Conservation (phyloP, 2,329 filamentous ascomycete species). For the Spiromastix sp. region DNA sequence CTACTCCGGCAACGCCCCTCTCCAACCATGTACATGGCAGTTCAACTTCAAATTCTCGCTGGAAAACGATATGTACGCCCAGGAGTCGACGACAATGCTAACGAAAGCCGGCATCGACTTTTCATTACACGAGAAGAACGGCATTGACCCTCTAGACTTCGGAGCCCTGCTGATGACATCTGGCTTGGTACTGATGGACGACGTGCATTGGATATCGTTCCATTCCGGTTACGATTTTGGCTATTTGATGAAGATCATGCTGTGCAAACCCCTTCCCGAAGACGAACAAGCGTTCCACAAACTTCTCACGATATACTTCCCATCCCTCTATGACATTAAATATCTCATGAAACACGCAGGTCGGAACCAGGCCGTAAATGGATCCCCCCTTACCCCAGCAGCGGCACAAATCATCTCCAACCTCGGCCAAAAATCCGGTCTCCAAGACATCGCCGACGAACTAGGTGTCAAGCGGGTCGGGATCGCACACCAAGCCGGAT, state of each 20-base stretch:
- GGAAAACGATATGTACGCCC: constrained; percentile 94
- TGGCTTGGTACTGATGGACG: constrained; percentile 74
- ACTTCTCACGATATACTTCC: constrained; percentile 86
- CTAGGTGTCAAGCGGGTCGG: constrained; percentile 84
- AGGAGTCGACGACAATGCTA: constrained; percentile 85
- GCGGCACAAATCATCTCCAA: constrained; percentile 68
- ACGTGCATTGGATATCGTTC: constrained; percentile 94
- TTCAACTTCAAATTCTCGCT: constrained; percentile 98
- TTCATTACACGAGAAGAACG: constrained; percentile 67
- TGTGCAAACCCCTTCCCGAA: constrained; percentile 70
- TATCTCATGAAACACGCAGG: constrained; percentile 89
- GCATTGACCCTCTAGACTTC: constrained; percentile 84
- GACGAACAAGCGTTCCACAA: constrained; percentile 84
- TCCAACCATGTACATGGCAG: constrained; percentile 85
- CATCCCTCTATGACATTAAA: constrained; percentile 89
- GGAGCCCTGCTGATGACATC: constrained; percentile 84
- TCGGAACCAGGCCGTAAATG: constrained; percentile 54
- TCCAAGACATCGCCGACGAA: constrained; percentile 89
- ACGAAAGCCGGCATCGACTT: constrained; percentile 92
- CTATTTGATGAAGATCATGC: constrained; percentile 89
- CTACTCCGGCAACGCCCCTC: constrained; percentile 42
- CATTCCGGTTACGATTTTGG: constrained; percentile 98
- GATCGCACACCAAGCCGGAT: constrained; percentile 82
- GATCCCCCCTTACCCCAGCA: constrained; percentile 51
- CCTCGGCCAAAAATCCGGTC: constrained; percentile 79